Evolutionary conservation across 257 asterid genomes (phyloP), one percentile per base, ranked within the genome.

Genomic region (Craterostigma plantagineum): DNA sequence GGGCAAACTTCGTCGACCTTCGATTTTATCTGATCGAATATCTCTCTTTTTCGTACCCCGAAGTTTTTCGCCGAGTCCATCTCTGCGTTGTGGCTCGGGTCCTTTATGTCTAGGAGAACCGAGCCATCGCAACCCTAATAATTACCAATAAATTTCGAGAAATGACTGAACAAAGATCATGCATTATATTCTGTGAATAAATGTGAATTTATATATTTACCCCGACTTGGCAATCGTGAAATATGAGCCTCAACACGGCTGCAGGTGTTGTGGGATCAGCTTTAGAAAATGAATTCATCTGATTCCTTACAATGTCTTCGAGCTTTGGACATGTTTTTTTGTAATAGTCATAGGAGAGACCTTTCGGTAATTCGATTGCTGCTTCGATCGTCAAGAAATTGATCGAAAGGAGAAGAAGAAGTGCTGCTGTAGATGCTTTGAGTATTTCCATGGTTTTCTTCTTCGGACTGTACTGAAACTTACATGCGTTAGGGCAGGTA

Each of bases 151-250:
- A n/a, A n/a, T n/a, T 2, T 23, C 30, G 6, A 23, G 30, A 23
- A 23, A 23, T 2, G 6, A 23, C 2, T 23, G 4, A 23, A 23
- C 2, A 2, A 23, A 23, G 6, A 23, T 23, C 30, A 23, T 23
- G n/a, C n/a, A n/a, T 23, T 23, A 23, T 23, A 23, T 23, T n/a
- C n/a, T n/a, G n/a, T 23, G 6, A 2, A 23, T 23, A 23, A 23
- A 23, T 23, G 30, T 23, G 30, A 23, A 23, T 23, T 6, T 23
- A 23, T 23, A 23, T 23, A 23, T 23, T n/a, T 23, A 23, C 30
- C 30, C 66, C 65, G 48, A 68, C 75, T 50, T 63, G 68, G 30
- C 75, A 68, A 23, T 68, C 75, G 48, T 68, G 75, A 49, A 68
- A 68, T 46, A 68, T 18, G 48, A 68, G 75, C 42, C 71, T 60